phyloP scores from a whole-genome alignment of 441 rosid species.

The Gossypium schwendimanii region DNA sequence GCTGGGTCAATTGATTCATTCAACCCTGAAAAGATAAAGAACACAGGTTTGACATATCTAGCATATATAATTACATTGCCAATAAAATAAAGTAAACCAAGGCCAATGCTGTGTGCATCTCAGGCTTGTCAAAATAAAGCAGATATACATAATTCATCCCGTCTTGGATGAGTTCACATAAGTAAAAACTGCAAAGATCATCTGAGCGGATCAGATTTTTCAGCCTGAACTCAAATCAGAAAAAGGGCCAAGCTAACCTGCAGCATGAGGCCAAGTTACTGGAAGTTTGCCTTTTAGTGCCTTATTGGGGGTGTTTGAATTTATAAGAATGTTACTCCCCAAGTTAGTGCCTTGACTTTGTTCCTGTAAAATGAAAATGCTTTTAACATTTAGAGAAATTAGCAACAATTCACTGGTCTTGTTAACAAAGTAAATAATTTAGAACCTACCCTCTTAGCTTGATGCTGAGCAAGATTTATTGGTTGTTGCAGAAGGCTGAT shows the following conservation, averaged over 20 bases:
- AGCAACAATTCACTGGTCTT: not conserved
- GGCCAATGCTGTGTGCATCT: constrained; percentile 3
- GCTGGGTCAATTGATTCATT: constrained; percentile 7
- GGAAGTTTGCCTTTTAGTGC: constrained; percentile 13
- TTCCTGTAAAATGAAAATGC: constrained; percentile 8
- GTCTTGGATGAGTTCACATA: not conserved
- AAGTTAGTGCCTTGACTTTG: constrained; percentile 4
- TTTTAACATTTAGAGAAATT: not conserved
- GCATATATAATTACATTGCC: not conserved
- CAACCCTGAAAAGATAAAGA: constrained; percentile 11
- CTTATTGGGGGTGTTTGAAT: constrained; percentile 2
- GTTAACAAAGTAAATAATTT: not conserved
- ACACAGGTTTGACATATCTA: not conserved
- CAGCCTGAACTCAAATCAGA: constrained; percentile 4
- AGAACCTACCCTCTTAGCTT: constrained; percentile 8
- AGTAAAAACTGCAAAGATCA: constrained; percentile 2
- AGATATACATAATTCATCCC: not conserved
- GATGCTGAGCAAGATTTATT: constrained; percentile 6
- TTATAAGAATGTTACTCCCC: constrained; percentile 4
- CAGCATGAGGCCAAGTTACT: constrained; percentile 5
- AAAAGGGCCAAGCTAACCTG: constrained; percentile 15
- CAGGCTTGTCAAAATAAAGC: not conserved
- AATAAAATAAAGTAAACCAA: constrained; percentile 5
- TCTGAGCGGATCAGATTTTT: not conserved
- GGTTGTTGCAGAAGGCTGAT: constrained; percentile 22